These are phyloP conservation scores for Postia placenta DNA, from an alignment of 768 basidiomycete species.

Conservation along the genomic window DNA sequence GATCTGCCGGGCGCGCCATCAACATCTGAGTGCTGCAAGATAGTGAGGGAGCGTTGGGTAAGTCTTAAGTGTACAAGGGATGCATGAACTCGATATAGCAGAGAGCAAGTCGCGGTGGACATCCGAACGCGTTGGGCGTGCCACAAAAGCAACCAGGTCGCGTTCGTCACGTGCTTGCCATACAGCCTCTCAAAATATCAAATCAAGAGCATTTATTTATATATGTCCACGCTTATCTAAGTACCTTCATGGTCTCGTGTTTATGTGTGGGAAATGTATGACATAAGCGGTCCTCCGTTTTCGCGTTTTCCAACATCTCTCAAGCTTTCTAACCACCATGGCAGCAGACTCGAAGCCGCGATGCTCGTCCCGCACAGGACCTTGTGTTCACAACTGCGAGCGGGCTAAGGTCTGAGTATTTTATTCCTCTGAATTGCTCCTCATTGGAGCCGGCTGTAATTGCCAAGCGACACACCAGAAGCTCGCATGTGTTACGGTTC, in stretches of 20 bases:
- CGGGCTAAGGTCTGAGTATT: conserved; percentile 36
- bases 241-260: not conserved
- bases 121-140: not conserved
- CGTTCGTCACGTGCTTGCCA: not conserved
- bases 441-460: conserved; percentile 24
- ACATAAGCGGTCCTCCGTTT: too few relatives aligned
- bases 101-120: not conserved
- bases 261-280: too few relatives aligned
- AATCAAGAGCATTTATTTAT: not conserved
- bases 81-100: not conserved
- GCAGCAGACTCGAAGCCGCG: conserved; percentile 36
- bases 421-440: conserved; percentile 25
- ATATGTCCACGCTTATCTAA: not conserved
- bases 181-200: conserved; percentile 4
- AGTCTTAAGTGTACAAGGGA: not conserved
- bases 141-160: conserved; percentile 1
- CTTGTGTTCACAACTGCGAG: conserved; percentile 24
- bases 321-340: too few relatives aligned
- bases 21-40: too few relatives aligned
- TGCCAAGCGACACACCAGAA: conserved; percentile 27
- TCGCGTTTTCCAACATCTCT: too few relatives aligned
- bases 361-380: conserved; percentile 32
- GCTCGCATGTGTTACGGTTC: conserved; percentile 3
- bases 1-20: too few relatives aligned
- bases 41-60: conserved; percentile 2